A percentile compares a stretch with the other conserved stretches of the same genome.
phyloP scores from a whole-genome alignment of 2,329 filamentous ascomycete genomes.

The Basipetospora chlamydospora region DNA sequence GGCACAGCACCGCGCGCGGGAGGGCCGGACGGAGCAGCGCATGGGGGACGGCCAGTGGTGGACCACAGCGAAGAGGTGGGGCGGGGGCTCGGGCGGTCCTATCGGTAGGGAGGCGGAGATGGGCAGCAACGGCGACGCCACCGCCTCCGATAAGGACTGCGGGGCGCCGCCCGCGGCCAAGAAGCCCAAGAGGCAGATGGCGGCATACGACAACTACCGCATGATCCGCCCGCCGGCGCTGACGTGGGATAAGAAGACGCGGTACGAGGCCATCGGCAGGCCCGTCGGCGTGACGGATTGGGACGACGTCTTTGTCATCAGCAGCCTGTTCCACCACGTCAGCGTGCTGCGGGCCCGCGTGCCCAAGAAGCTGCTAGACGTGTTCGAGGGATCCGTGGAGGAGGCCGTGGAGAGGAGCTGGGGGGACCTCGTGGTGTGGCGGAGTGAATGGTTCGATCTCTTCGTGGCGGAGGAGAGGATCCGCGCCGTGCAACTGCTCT shows the following conservation, averaged over 20 bases:
- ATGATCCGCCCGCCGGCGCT: conserved; percentile 42
- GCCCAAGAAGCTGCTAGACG: conserved; percentile 34
- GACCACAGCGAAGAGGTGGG: conserved; percentile 46
- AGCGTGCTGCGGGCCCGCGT: conserved; percentile 44
- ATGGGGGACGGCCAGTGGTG: conserved; percentile 48
- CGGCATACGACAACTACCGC: conserved; percentile 49
- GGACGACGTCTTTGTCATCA: conserved; percentile 49
- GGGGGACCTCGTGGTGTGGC: conserved; percentile 38
- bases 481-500: conserved; percentile 40
- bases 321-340: conserved; percentile 47
- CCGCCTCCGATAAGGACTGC: conserved; percentile 30
- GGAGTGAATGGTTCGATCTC: conserved; percentile 47
- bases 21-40: conserved; percentile 39
- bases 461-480: conserved; percentile 39
- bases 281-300: conserved; percentile 24
- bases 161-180: conserved; percentile 22
- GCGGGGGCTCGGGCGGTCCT: conserved; percentile 45
- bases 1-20: conserved; percentile 47
- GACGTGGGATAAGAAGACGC: conserved; percentile 46
- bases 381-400: conserved; percentile 31
- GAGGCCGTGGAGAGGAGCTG: conserved; percentile 25
- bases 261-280: conserved; percentile 43
- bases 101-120: conserved; percentile 48
- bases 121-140: conserved; percentile 24
- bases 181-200: conserved; percentile 38